A percentile compares a stretch with the other conserved stretches of the same genome.
Conservation (phyloP, 768 basidiomycete genomes). For the Russula compacta region DNA sequence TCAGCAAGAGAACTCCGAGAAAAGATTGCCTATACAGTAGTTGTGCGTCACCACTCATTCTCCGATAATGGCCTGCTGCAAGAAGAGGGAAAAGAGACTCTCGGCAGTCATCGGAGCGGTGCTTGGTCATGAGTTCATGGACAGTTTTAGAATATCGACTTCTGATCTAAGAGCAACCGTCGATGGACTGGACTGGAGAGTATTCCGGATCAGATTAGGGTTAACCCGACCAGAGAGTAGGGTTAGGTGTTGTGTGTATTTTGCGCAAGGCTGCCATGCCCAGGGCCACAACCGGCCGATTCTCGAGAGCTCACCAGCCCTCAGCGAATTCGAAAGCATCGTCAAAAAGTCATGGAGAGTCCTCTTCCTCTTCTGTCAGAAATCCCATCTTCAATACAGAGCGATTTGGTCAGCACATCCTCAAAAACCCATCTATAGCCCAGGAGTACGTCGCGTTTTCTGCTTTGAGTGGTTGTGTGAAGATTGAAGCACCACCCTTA, state of each 20-base stretch:
- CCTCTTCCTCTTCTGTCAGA: constrained; percentile 38
- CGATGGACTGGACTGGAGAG: too few species aligned
- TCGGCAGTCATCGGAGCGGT: too few species aligned
- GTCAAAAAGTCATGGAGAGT: constrained; percentile 34
- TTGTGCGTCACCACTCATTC: neutral
- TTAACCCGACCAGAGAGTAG: constrained; percentile 3
- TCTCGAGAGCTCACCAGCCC: constrained; percentile 50
- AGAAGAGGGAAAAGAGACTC: neutral
- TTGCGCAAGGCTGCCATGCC: constrained; percentile 1
- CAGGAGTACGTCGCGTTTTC: constrained; percentile 55
- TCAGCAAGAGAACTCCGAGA: neutral
- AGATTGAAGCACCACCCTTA: constrained; percentile 23
- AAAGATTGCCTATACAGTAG: neutral
- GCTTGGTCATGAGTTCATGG: too few species aligned
- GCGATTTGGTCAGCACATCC: constrained; percentile 94
- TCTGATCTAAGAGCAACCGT: neutral
- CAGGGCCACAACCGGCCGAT: constrained; percentile 10
- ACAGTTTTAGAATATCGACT: too few species aligned
- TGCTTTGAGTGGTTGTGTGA: neutral
- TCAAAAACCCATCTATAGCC: constrained; percentile 87
- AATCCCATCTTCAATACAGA: constrained; percentile 94
- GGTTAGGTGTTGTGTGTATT: constrained; percentile 7
- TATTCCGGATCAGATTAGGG: neutral
- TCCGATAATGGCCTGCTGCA: neutral
- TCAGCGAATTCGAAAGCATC: constrained; percentile 45